Evolutionary conservation across 2,329 filamentous ascomycete species (phyloP).

Genomic region (Fusarium mexicanum): DNA sequence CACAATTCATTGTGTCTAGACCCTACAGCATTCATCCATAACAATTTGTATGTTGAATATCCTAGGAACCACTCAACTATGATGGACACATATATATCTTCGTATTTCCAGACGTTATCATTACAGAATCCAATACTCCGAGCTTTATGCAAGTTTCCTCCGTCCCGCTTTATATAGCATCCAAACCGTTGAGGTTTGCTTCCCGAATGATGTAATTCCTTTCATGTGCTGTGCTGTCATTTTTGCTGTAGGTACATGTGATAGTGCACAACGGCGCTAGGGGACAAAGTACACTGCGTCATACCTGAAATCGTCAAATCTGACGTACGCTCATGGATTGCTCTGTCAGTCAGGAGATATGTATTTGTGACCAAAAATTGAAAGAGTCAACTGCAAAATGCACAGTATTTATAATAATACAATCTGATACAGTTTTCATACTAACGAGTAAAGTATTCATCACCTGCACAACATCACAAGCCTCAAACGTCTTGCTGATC

Average conservation of each 20-base stretch:
- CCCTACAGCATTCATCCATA: background rate
- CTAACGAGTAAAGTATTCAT: conserved; percentile 24
- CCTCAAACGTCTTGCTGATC: conserved; percentile 24
- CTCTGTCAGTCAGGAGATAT: background rate
- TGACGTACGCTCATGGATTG: background rate
- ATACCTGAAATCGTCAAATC: conserved; percentile 17
- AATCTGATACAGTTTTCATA: background rate
- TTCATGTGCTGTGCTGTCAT: background rate
- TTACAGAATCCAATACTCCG: background rate
- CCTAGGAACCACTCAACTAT: background rate
- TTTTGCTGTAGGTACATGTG: conserved; percentile 30
- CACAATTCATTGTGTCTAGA: background rate
- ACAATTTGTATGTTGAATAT: background rate
- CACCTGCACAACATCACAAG: conserved; percentile 36
- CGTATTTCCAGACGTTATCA: background rate
- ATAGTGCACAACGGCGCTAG: background rate
- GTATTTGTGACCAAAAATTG: background rate
- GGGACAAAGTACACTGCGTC: conserved; percentile 18
- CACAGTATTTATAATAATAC: background rate
- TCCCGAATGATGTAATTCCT: conserved; percentile 38
- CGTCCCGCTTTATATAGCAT: background rate
- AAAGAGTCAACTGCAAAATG: background rate
- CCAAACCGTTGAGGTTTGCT: background rate
- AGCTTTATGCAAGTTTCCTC: background rate
- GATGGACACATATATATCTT: background rate